Base-by-base conservation (phyloP, 2,329 filamentous ascomycete species). In the Fusarium clavum region DNA sequence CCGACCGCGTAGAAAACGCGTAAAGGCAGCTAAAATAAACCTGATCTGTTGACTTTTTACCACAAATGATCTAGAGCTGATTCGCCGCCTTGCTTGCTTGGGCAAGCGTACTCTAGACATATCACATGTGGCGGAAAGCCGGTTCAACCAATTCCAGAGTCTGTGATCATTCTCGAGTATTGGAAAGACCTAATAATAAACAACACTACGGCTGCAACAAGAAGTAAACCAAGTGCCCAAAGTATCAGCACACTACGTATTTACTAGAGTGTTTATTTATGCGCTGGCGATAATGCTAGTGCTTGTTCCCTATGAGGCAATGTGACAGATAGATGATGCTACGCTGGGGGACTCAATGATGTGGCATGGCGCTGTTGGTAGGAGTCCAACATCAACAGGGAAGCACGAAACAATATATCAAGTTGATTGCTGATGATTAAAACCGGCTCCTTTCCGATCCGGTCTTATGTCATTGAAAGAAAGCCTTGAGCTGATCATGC, bases 341-440 rank as follows among this genome's bases (percentile, higher is more conserved):
- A 69, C 64, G 43, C 51, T 45, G 48, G 51, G 46, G 51, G 53
- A 46, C 43, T 52, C 51, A 61, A 64, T 74, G 70, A 74, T 74
- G 72, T 74, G 72, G 72, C 72, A 72, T 57, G 13, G 63, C 55
- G 32, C 55, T 40, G 68, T 70, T 73, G 72, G 72, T 45, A 73
- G 58, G 58, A 66, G 30, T 25, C 43, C 53, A 61, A 30, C 57
- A 47, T 59, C 29, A 48, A 45, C n/a, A 41, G 45, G 27, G 9
- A 43, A 30, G 27, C 27, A 48, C 61, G 64, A 70, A 67, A 69
- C 64, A 24, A 27, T 34, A 29, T 45, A 46, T 20, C 46, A 57
- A 45, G 53, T 56, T 18, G 32, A 41, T 30, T 14, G 22, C 27
- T 45, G 16, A 12, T 24, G n/a, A 29, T 46, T 29, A 49, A 57